Evolutionary conservation across 2,329 filamentous ascomycete species (phyloP), one percentile per base, ranked within the genome.

Genomic region (Pseudocercospora fuligena): DNA sequence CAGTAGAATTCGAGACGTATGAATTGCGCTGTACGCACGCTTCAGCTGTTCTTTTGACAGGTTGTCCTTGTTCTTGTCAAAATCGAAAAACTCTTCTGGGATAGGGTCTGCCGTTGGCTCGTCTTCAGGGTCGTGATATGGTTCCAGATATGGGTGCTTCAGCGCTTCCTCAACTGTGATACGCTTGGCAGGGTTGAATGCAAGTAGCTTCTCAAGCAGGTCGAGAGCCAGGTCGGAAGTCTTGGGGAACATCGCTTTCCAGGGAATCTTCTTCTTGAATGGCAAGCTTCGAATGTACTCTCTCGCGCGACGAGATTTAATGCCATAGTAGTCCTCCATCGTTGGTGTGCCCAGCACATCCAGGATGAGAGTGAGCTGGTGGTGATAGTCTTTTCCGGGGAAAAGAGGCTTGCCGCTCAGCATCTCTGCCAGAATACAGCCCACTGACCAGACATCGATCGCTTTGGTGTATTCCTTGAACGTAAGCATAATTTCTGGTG

Each of bases 381-480:
- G 95, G 82, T 99, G 95, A 79, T 99, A 99, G 80, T 99, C 95
- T 82, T 99, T 99, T 78, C 95, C 95, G 1, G 95, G 95, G 84
- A 99, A 99, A 54, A 99, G 82, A 19, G 95, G 95, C 86, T 99
- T 99, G 73, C 95, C 95, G 80, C 93, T 98, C 69, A 99, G 85
- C 95, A 99, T 99, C 85, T 99, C 95, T 3, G 95, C 95, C 75
- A 99, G 83, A 75, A 99, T 99, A 78, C 95, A 99, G 65, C 95
- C 95, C 60, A 99, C 95, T 76, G 94, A 97, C 95, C 95, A 99
- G 11, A 99, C 94, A 78, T 99, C 95, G 77, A 99, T 99, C 51
- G 95, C 95, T 83, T 98, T 99, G 75, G 95, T 99, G 84, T 99
- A 99, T 82, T 99, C 95, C 84, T 99, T 98, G 86, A 98, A 99